These are phyloP conservation scores for Naematelia aurantialba DNA, from an alignment of 768 basidiomycete species.

Conservation along the genomic window DNA sequence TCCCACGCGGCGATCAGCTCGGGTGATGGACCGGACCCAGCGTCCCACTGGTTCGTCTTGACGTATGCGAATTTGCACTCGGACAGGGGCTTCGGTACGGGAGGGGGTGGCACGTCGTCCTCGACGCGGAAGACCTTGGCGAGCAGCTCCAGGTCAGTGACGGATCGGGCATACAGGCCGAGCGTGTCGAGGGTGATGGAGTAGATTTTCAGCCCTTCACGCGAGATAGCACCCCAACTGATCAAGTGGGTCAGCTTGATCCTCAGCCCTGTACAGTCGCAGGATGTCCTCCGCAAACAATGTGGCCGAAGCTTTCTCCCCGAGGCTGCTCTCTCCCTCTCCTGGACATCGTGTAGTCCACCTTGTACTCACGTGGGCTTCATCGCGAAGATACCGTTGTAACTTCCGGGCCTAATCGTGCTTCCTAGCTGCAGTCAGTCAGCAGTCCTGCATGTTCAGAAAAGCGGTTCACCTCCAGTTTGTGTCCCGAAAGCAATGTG, in stretches of 20 bases:
- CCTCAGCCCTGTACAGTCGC: background rate
- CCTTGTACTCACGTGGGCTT: constrained; percentile 47
- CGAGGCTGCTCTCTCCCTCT: no score
- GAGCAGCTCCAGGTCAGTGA: constrained; percentile 44
- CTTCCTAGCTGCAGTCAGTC: constrained; percentile 34
- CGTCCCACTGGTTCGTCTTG: constrained; percentile 30
- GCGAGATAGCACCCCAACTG: constrained; percentile 42
- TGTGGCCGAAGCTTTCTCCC: no score
- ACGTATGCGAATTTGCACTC: constrained; percentile 35
- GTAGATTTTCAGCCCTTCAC: constrained; percentile 42
- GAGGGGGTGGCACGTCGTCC: constrained; percentile 28
- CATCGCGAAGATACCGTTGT: constrained; percentile 46
- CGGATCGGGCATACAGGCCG: constrained; percentile 44
- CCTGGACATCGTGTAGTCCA: no score
- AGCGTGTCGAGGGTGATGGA: constrained; percentile 43
- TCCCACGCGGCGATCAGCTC: constrained; percentile 25
- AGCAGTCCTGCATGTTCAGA: background rate
- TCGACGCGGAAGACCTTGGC: constrained; percentile 28
- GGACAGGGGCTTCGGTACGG: constrained; percentile 25
- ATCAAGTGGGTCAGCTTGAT: background rate
- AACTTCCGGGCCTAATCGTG: constrained; percentile 45
- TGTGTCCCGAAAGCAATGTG: constrained; percentile 43
- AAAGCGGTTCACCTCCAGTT: constrained; percentile 12
- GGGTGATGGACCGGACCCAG: constrained; percentile 15
- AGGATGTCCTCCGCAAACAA: no score